phyloP scores from a whole-genome alignment of 805 yeast genomes.

The Candida orba region DNA sequence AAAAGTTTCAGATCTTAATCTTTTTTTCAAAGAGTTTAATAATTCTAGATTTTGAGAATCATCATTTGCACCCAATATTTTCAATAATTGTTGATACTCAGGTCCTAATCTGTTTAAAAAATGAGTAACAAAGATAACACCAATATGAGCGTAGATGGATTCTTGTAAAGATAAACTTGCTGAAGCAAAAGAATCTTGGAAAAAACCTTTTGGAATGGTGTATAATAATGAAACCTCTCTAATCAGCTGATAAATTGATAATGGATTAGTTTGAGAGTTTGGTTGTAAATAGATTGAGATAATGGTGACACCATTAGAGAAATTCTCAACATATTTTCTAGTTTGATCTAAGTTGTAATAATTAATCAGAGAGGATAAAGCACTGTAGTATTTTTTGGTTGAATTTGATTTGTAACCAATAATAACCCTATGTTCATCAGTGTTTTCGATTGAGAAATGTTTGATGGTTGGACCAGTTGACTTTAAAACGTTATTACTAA shows the following conservation, averaged over 20 bases:
- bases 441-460: conserved; percentile 70
- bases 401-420: conserved; percentile 83
- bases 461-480: conserved; percentile 92
- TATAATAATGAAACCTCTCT: conserved; percentile 91
- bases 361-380: conserved; percentile 77
- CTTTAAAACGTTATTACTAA: conserved; percentile 58
- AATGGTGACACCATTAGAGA: conserved; percentile 79
- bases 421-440: conserved; percentile 79
- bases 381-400: conserved; percentile 81
- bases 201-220: conserved; percentile 83
- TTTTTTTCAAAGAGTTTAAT: conserved; percentile 71
- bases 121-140: conserved; percentile 87
- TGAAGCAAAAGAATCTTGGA: conserved; percentile 62
- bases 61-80: conserved; percentile 46
- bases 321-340: conserved; percentile 91
- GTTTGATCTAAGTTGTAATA: conserved; percentile 81
- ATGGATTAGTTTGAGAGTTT: conserved; percentile 42
- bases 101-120: conserved; percentile 91
- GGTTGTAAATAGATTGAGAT: conserved; percentile 81
- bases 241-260: conserved; percentile 80
- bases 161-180: conserved; percentile 89
- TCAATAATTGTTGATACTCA: conserved; percentile 66
- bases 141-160: conserved; percentile 89
- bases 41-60: conserved; percentile 68
- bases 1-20: conserved; percentile 89